Evolutionary conservation across 2,329 filamentous ascomycete species (phyloP).

Genomic region (Parastagonospora avenae): DNA sequence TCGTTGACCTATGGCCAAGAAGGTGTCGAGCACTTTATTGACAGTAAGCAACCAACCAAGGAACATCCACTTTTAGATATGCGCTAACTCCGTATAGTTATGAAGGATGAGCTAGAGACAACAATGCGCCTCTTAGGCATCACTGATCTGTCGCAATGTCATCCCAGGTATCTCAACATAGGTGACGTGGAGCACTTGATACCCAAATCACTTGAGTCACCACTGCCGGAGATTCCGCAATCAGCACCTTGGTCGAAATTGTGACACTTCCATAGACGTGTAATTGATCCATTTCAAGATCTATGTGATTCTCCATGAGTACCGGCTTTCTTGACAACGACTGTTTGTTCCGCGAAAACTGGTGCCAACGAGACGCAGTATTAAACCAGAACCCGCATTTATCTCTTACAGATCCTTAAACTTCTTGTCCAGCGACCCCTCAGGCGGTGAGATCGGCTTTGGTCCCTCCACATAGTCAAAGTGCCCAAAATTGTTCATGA

Average conservation of each 20-base stretch:
- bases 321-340: no score
- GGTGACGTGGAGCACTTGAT: constrained; percentile 29
- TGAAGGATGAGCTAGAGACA: constrained; percentile 24
- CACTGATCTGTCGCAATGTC: constrained; percentile 61
- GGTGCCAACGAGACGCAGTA: no score
- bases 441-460: constrained; percentile 32
- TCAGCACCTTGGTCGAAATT: constrained; percentile 3
- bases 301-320: no score
- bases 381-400: background rate
- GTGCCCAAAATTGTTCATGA: constrained; percentile 21
- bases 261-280: constrained; percentile 20
- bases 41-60: constrained; percentile 3
- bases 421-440: constrained; percentile 25
- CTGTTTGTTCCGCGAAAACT: no score
- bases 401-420: constrained; percentile 15
- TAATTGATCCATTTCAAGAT: no score
- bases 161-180: constrained; percentile 62
- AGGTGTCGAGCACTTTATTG: constrained; percentile 49
- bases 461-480: constrained; percentile 32
- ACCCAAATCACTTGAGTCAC: constrained; percentile 5
- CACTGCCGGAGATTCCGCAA: constrained; percentile 11
- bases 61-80: no score
- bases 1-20: constrained; percentile 64
- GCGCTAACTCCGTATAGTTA: constrained; percentile 1
- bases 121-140: constrained; percentile 67